Percentiles rank a stretch among this genome's conserved stretches.
Evolutionary conservation across 2,329 filamentous ascomycete species (phyloP).

Genomic region (Sordariomycetes sp.): DNA sequence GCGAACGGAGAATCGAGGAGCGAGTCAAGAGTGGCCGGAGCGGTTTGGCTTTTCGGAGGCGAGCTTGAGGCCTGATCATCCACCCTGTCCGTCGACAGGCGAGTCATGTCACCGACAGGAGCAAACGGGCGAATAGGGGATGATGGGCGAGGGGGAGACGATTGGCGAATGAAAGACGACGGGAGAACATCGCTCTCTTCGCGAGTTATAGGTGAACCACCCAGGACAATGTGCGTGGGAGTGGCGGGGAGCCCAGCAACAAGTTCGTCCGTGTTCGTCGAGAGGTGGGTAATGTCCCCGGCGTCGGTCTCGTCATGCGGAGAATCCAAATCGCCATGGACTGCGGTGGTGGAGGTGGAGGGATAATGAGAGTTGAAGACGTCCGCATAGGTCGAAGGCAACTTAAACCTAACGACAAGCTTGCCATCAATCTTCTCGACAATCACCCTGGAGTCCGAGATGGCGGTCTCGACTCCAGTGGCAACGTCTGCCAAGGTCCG

Average conservation of each 20-base stretch:
- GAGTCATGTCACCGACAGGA: too few species aligned
- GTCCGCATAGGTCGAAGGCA: conserved; percentile 18
- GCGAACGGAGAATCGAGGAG: background rate
- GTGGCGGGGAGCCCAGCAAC: background rate
- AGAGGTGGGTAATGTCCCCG: background rate
- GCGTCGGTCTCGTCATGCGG: background rate
- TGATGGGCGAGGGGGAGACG: too few species aligned
- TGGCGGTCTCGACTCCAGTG: background rate
- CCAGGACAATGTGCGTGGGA: background rate
- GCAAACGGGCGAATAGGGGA: too few species aligned
- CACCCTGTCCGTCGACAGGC: background rate
- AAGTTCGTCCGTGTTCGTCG: background rate
- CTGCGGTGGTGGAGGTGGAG: background rate
- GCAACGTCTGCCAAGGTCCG: background rate
- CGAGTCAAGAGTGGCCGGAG: background rate
- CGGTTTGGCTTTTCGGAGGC: background rate
- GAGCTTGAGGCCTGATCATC: background rate
- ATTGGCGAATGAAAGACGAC: too few species aligned
- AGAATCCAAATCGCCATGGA: background rate
- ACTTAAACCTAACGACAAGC: conserved; percentile 26
- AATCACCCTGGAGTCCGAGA: conserved; percentile 16
- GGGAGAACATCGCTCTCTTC: too few species aligned
- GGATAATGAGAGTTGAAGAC: conserved; percentile 16
- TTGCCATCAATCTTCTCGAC: conserved; percentile 16
- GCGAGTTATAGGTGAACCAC: background rate